Evolutionary conservation across 257 asterid species (phyloP), one percentile per base, ranked within the genome.

Genomic region (Cinchona pubescens): DNA sequence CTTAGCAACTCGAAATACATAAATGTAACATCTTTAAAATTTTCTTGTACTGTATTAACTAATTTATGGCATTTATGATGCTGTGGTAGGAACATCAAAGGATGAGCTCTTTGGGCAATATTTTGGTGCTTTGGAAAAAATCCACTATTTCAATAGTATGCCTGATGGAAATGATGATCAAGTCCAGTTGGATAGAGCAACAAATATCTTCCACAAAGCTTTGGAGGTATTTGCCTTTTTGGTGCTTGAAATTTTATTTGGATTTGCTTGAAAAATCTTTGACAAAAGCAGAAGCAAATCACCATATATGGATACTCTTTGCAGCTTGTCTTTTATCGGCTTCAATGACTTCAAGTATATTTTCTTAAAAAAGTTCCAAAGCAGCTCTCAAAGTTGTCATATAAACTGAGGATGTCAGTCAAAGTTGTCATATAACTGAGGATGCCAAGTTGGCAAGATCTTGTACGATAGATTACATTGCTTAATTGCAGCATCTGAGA

Each of bases 41-140:
- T 58, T 25, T 58, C 32, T 25, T 4, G 4, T 12, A 25, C 7
- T 58, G 64, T 58, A n/a, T 10, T 1, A 59, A 25, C 16, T 13
- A 27, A n/a, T 59, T 27, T 27, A 35, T 25, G 27, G 3, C 6
- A 10, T 21, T 49, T 70, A 27, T 35, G 43, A 58, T 79, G 25
- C 23, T 56, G 58, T 56, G 46, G 34, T 77, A 77, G 84, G 79
- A 29, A 32, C 72, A 67, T 77, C 82, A 38, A 72, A 84, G 46
- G 97, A 92, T 80, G 97, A 92, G 82, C 92, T 92, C 21, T 90
- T 90, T 83, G 97, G 95, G 78, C 87, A 85, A 64, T 89, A 90
- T 77, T 85, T 87, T 71, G 91, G 83, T 71, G 96, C 93, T 71
- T 92, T 92, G 73, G 97, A 92, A 76, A 86, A 83, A 78, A 77